These are phyloP conservation scores for Picochlorum sp. DNA, from an alignment of 139 green algal genomes.

Conservation along the genomic window DNA sequence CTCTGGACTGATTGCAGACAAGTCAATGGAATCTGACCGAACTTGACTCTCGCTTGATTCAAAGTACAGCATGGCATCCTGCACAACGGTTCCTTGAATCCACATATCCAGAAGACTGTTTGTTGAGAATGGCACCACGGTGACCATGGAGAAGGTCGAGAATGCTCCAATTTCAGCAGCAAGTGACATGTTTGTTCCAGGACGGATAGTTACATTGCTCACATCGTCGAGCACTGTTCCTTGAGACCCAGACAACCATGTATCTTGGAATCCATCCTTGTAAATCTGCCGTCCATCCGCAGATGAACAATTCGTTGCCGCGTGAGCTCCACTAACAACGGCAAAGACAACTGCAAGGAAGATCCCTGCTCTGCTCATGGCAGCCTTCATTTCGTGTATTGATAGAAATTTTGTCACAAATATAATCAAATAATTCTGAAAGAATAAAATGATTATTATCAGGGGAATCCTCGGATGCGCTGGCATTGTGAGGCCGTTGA, in stretches of 20 bases:
- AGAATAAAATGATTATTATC: too few relatives aligned
- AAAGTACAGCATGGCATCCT: not conserved
- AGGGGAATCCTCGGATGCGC: too few relatives aligned
- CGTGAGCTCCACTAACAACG: too few relatives aligned
- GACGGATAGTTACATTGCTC: not conserved
- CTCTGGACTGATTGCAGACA: not conserved
- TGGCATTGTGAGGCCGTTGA: too few relatives aligned
- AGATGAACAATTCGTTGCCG: not conserved
- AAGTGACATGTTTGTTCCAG: not conserved
- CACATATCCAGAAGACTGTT: not conserved
- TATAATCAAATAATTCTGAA: too few relatives aligned
- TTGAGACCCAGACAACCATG: not conserved
- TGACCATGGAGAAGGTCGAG: not conserved
- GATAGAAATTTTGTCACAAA: too few relatives aligned
- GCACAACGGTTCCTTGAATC: not conserved
- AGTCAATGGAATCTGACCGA: not conserved
- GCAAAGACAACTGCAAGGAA: too few relatives aligned
- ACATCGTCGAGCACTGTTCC: not conserved
- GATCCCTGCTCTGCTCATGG: too few relatives aligned
- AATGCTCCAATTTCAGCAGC: not conserved
- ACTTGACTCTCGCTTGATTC: not conserved
- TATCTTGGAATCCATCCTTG: not conserved
- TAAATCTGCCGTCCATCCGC: not conserved
- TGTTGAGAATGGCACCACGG: not conserved
- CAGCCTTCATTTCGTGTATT: too few relatives aligned